Conservation (phyloP, 805 yeast species). For the Metschnikowia proteae region DNA sequence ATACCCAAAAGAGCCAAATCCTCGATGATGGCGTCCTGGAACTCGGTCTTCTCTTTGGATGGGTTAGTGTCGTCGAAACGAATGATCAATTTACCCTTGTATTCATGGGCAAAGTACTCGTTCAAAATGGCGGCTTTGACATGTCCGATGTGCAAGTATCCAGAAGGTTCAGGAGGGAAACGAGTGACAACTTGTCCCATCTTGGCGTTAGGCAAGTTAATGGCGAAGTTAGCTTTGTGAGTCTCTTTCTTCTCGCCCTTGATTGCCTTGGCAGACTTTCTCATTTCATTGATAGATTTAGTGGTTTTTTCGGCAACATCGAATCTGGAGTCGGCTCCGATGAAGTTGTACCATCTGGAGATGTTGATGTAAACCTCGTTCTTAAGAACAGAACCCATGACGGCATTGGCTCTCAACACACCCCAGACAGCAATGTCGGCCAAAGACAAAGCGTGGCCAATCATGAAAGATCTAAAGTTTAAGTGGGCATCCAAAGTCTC, state of each 20-base stretch:
- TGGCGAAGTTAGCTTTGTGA: slow-evolving; percentile 93
- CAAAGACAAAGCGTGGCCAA: slow-evolving; percentile 61
- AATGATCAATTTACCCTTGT: slow-evolving; percentile 93
- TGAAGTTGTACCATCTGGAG: slow-evolving; percentile 89
- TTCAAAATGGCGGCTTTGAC: slow-evolving; percentile 97
- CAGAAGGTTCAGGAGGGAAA: slow-evolving; percentile 99
- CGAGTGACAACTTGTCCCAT: slow-evolving; percentile 96
- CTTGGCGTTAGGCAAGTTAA: slow-evolving; percentile 85
- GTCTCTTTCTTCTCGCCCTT: slow-evolving; percentile 71
- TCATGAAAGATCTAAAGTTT: slow-evolving; percentile 76
- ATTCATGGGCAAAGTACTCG: slow-evolving; percentile 92
- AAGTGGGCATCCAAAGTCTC: slow-evolving; percentile 79
- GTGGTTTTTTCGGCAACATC: slow-evolving; percentile 65
- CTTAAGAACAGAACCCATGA: slow-evolving; percentile 87
- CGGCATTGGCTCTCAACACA: slow-evolving; percentile 85
- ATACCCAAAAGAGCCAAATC: slow-evolving; percentile 88
- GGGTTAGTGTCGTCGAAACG: slow-evolving; percentile 99
- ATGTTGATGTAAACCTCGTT: slow-evolving; percentile 79
- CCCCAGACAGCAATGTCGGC: slow-evolving; percentile 95
- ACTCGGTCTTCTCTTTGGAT: slow-evolving; percentile 91
- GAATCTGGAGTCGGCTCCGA: slow-evolving; percentile 55
- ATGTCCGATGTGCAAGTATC: slow-evolving; percentile 98
- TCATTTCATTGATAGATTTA: slow-evolving; percentile 67
- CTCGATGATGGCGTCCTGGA: slow-evolving; percentile 89
- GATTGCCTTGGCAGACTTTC: slow-evolving; percentile 56